These are phyloP conservation scores for Craterostigma plantagineum DNA, from an alignment of 257 asterid species.

Conservation along the genomic window DNA sequence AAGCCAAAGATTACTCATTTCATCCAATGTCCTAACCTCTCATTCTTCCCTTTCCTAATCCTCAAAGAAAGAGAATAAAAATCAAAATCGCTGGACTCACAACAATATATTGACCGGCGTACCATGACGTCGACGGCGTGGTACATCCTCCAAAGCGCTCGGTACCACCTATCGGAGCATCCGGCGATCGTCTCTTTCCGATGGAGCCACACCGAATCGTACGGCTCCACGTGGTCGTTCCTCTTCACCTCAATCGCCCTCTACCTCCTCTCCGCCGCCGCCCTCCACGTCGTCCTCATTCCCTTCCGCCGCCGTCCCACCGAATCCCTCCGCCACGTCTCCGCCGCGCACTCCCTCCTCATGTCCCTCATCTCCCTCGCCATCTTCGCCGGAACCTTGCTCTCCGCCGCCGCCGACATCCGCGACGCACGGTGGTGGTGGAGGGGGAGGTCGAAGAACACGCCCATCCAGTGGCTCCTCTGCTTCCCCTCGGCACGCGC, in stretches of 20 bases:
- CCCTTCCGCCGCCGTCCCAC: constrained; percentile 35
- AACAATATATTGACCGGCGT: too few species aligned
- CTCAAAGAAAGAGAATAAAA: too few species aligned
- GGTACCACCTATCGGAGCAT: constrained; percentile 61
- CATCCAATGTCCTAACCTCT: too few species aligned
- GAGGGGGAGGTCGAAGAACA: constrained; percentile 41
- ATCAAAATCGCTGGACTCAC: too few species aligned
- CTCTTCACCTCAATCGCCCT: constrained; percentile 45
- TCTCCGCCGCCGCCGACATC: constrained; percentile 73
- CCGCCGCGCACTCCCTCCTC: constrained; percentile 60
- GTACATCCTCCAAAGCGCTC: constrained; percentile 11
- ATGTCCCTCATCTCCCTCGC: constrained; percentile 63
- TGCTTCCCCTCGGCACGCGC: constrained; percentile 75
- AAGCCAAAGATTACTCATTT: too few species aligned
- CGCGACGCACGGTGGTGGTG: constrained; percentile 78
- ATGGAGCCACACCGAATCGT: constrained; percentile 50
- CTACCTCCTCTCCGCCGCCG: constrained; percentile 29
- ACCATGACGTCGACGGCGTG: constrained; percentile 8
- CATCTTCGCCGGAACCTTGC: constrained; percentile 52
- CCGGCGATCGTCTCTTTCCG: constrained; percentile 67
- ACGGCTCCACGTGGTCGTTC: constrained; percentile 80
- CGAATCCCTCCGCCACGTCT: constrained; percentile 52
- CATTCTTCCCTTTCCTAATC: too few species aligned
- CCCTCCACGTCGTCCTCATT: constrained; percentile 38
- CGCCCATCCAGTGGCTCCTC: constrained; percentile 66